A percentile compares a stretch with the other conserved stretches of the same genome.
Conservation (phyloP, 208 protist genomes). For the Wallacemonas sp. region DNA sequence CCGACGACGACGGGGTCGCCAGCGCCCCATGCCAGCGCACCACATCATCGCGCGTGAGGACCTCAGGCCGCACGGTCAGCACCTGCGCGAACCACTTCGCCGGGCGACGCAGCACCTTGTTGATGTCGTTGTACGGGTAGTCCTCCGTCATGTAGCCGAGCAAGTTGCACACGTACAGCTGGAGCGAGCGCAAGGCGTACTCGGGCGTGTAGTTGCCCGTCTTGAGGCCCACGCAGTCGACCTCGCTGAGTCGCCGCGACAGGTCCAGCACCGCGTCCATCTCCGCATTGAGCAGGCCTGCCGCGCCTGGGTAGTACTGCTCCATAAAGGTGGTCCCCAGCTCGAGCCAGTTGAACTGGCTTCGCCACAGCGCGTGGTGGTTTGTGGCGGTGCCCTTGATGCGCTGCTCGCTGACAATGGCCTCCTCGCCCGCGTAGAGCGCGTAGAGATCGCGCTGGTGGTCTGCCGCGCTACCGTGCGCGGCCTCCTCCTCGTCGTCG, state of each 20-base stretch:
- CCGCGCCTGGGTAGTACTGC: conserved; percentile 86
- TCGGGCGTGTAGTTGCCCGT: conserved; percentile 41
- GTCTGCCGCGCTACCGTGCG: neutral
- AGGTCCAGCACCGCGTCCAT: conserved; percentile 64
- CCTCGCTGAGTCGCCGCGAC: conserved; percentile 53
- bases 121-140: conserved; percentile 86
- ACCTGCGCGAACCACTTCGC: conserved; percentile 83
- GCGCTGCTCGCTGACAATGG: conserved; percentile 73
- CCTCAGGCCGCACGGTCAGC: conserved; percentile 78
- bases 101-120: conserved; percentile 73
- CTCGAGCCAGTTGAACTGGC: conserved; percentile 78
- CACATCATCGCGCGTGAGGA: conserved; percentile 51
- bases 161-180: conserved; percentile 83
- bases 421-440: conserved; percentile 59
- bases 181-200: conserved; percentile 74
- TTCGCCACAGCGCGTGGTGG: conserved; percentile 51
- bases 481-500: neutral
- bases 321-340: conserved; percentile 74
- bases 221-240: conserved; percentile 70
- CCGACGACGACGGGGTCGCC: neutral
- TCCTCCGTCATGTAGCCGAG: conserved; percentile 83
- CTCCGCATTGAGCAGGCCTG: conserved; percentile 69
- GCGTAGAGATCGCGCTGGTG: conserved; percentile 38
- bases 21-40: conserved; percentile 26
- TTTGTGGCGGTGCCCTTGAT: conserved; percentile 43